Conservation (phyloP, 1,284 basidiomycete species). For the Serendipita sp. region DNA sequence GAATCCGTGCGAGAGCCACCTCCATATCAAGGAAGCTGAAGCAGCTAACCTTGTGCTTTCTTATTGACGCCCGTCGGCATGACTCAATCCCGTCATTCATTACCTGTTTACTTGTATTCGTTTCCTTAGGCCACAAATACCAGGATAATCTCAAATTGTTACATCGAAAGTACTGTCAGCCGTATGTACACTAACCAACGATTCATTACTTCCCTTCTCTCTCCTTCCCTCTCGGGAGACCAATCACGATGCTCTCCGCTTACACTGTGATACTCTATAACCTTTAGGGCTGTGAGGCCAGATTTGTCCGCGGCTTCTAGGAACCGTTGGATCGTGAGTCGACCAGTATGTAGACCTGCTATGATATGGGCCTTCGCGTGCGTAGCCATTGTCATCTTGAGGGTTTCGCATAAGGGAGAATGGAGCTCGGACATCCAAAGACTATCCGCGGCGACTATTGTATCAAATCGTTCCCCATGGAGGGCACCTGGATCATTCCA, state of each 20-base stretch:
- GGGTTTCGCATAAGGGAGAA: slow-evolving; percentile 34
- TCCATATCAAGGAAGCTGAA: neutral
- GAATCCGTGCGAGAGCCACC: neutral
- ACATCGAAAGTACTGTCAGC: too few relatives aligned
- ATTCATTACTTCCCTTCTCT: neutral
- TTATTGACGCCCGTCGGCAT: too few relatives aligned
- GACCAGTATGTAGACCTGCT: slow-evolving; percentile 58
- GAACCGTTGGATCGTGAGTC: slow-evolving; percentile 52
- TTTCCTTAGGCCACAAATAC: too few relatives aligned
- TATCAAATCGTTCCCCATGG: slow-evolving; percentile 33
- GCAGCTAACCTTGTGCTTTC: too few relatives aligned
- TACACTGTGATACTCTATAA: neutral
- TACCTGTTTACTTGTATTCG: too few relatives aligned
- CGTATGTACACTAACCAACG: neutral
- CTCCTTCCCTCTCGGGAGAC: neutral
- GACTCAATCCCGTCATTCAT: too few relatives aligned
- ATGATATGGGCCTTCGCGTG: slow-evolving; percentile 38
- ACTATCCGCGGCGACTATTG: slow-evolving; percentile 58
- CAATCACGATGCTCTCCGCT: neutral
- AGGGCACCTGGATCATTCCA: slow-evolving; percentile 5
- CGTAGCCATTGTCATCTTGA: slow-evolving; percentile 31
- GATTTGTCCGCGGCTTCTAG: slow-evolving; percentile 23
- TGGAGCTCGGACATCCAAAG: slow-evolving; percentile 57
- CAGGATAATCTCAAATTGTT: too few relatives aligned
- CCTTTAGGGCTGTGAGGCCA: neutral